Evolutionary conservation across 139 green algal genomes (phyloP).

Genomic region (Coelastrella sp.): DNA sequence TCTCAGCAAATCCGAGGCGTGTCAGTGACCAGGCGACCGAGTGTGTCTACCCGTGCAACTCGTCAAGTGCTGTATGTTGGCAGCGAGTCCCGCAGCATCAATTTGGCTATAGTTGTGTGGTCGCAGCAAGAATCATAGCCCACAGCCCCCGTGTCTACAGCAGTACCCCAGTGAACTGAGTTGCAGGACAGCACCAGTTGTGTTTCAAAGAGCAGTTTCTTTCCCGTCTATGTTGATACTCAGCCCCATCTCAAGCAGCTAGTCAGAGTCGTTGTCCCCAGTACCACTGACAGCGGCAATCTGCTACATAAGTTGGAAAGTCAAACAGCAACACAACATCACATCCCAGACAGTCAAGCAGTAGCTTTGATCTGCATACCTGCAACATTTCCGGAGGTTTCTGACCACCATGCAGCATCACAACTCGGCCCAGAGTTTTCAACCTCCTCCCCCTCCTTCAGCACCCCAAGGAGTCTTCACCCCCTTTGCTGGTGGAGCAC

Average conservation of each 20-base stretch:
- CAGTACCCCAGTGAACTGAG: not conserved
- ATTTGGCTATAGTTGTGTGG: too few relatives aligned
- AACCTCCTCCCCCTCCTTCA: not conserved
- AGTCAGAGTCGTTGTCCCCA: too few relatives aligned
- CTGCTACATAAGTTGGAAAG: too few relatives aligned
- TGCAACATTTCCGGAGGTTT: not conserved
- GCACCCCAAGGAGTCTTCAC: not conserved
- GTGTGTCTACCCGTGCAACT: not conserved
- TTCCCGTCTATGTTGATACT: too few relatives aligned
- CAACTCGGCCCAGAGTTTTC: not conserved
- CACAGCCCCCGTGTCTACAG: not conserved
- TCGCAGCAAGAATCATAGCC: too few relatives aligned
- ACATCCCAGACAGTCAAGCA: not conserved
- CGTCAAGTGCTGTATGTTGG: not conserved
- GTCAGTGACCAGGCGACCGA: not conserved
- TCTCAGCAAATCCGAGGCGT: not conserved
- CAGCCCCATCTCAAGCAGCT: too few relatives aligned
- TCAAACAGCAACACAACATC: not conserved
- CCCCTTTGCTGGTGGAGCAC: not conserved
- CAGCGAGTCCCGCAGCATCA: too few relatives aligned
- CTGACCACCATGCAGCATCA: not conserved
- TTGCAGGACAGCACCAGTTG: not conserved
- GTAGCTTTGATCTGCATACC: not conserved
- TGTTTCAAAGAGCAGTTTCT: too few relatives aligned
- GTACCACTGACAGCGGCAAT: too few relatives aligned